Percentiles rank a stretch among this genome's conserved stretches.
phyloP scores from a whole-genome alignment of 352 stramenopile genomes.

The Elongisporangium prolatum region DNA sequence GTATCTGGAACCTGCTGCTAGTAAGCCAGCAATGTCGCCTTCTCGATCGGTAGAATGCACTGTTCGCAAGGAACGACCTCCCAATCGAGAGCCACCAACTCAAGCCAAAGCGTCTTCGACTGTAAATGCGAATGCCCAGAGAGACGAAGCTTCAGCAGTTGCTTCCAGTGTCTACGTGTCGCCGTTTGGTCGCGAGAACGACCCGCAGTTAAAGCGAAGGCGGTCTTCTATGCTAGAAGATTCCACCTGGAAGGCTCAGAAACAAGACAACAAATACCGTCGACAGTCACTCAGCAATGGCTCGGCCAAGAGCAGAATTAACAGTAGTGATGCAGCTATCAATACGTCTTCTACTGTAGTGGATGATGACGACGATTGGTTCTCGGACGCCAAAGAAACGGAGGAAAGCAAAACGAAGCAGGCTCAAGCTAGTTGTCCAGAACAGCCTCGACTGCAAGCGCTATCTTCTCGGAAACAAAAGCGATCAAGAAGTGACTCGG shows the following conservation, averaged over 20 bases:
- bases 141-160: constrained; percentile 12
- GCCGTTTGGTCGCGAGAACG: constrained; percentile 38
- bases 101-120: constrained; percentile 9
- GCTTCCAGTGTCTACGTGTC: constrained; percentile 37
- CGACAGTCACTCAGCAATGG: constrained; percentile 36
- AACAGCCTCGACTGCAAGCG: background rate
- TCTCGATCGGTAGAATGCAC: background rate
- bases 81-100: background rate
- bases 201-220: constrained; percentile 12
- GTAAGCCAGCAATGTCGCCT: constrained; percentile 5
- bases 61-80: background rate
- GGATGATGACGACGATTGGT: constrained; percentile 47
- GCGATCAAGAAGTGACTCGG: constrained; percentile 9
- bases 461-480: constrained; percentile 10
- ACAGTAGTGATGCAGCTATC: too few species aligned
- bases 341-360: constrained; percentile 22
- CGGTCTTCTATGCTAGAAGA: background rate
- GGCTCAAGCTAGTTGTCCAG: constrained; percentile 1
- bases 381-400: constrained; percentile 53
- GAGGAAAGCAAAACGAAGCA: background rate
- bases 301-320: constrained; percentile 12
- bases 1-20: constrained; percentile 12
- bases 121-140: constrained; percentile 23
- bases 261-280: constrained; percentile 17
- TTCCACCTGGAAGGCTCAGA: background rate